Percentiles rank a stretch among this genome's conserved stretches.
Conservation (phyloP, 1,284 basidiomycete genomes). For the Apiotrichum siamense region DNA sequence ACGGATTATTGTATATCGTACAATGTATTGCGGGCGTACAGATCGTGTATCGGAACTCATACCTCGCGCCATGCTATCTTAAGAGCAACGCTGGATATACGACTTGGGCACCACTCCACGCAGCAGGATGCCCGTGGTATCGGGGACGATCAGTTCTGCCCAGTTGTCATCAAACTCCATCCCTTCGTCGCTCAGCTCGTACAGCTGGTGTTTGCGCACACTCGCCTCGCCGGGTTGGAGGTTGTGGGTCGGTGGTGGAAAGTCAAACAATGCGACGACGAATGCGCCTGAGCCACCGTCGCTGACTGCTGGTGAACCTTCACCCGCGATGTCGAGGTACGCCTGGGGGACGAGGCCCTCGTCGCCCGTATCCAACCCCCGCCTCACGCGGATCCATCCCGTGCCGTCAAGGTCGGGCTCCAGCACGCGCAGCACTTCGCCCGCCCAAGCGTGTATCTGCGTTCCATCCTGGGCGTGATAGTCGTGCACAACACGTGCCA, state of each 20-base stretch:
- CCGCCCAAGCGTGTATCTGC: constrained; percentile 5
- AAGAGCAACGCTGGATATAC: constrained; percentile 1
- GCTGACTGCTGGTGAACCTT: background rate
- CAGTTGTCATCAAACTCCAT: constrained; percentile 18
- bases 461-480: constrained; percentile 4
- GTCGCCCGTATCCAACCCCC: constrained; percentile 5
- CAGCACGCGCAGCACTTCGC: constrained; percentile 17
- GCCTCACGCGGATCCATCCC: constrained; percentile 17
- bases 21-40: too few species aligned
- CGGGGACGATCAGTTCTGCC: constrained; percentile 19
- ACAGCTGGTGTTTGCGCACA: constrained; percentile 9
- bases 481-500: constrained; percentile 10
- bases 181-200: constrained; percentile 21
- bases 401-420: constrained; percentile 19
- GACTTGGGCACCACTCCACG: constrained; percentile 19
- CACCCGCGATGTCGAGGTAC: constrained; percentile 8
- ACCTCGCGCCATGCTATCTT: background rate
- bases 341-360: constrained; percentile 16
- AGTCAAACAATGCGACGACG: constrained; percentile 15
- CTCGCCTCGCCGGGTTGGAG: constrained; percentile 11
- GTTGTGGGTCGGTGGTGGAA: constrained; percentile 10
- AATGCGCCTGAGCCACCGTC: constrained; percentile 17
- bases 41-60: background rate
- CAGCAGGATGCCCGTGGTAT: background rate
- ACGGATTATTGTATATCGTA: too few species aligned